Percentiles rank a stretch among this genome's conserved stretches.
phyloP scores from a whole-genome alignment of 495 filamentous ascomycete genomes.

The Aspergillus affinis region DNA sequence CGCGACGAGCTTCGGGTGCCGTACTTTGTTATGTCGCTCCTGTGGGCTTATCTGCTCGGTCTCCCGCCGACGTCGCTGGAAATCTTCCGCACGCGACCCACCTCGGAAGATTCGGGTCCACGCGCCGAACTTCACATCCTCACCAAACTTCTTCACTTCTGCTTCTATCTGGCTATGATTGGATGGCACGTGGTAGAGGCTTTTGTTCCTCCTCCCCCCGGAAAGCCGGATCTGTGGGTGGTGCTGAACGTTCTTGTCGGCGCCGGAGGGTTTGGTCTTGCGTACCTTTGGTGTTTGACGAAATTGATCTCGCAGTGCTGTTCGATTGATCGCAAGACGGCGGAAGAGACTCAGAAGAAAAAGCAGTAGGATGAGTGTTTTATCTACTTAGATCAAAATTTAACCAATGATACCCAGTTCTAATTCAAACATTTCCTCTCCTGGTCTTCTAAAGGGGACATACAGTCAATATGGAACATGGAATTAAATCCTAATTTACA shows the following conservation, averaged over 20 bases:
- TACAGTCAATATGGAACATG: background rate
- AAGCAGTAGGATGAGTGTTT: conserved; percentile 31
- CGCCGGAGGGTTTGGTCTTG: conserved; percentile 77
- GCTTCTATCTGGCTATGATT: conserved; percentile 74
- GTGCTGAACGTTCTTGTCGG: conserved; percentile 86
- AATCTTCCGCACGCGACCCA: conserved; percentile 52
- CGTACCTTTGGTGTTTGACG: conserved; percentile 87
- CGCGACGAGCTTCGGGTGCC: conserved; percentile 82
- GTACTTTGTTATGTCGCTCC: conserved; percentile 75
- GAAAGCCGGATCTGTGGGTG: conserved; percentile 91
- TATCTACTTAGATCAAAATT: conserved; percentile 10
- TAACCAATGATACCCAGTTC: conserved; percentile 34
- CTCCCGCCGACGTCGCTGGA: conserved; percentile 74
- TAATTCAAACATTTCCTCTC: background rate
- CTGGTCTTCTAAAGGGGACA: background rate
- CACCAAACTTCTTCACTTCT: conserved; percentile 66
- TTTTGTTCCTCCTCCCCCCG: conserved; percentile 61
- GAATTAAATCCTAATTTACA: background rate
- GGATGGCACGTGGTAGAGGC: conserved; percentile 77
- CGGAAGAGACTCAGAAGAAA: conserved; percentile 40
- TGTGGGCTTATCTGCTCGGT: conserved; percentile 90
- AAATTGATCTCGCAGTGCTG: conserved; percentile 63
- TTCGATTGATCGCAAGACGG: conserved; percentile 25
- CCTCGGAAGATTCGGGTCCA: conserved; percentile 39
- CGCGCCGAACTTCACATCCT: conserved; percentile 45